Evolutionary conservation across 306 rosid species (phyloP), one percentile per base, ranked within the genome.

Genomic region (Leucaena leucocephala): DNA sequence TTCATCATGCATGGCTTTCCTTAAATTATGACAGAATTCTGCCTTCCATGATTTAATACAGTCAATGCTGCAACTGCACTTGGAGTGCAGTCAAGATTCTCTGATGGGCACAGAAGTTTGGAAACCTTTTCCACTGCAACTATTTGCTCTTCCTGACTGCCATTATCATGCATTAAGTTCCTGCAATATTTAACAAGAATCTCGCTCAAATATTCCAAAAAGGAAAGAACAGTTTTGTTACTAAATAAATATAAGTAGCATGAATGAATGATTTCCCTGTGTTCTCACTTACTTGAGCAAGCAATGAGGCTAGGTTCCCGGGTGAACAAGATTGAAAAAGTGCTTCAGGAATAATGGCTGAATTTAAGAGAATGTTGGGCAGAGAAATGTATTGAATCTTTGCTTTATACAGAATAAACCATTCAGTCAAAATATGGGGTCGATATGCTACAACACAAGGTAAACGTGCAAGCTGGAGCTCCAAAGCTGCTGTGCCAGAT

Each of bases 371-470:
- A 84, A 92, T 90, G 85, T 95, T 92, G 70, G 98, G 96, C 61
- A 92, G 97, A 57, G 98, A 92, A 57, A 92, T 86, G 82, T 87
- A 85, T 35, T 82, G 84, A 76, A 90, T 85, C 88, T 92, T 95
- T 0, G 96, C 91, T 64, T 86, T 90, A 72, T 78, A 84, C 44
- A 63, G 85, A 79, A 95, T 81, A 40, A 87, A 71, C 97, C 90
- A 91, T 85, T 92, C 97, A 0, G 97, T 94, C 84, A 94, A 80
- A 74, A 92, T 84, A 86, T 92, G 92, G 40, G 98, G 97, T 81
- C 95, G 88, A 79, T 92, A 94, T 35, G 92, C 95, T 38, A 94
- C 91, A 42, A 91, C 84, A 69, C 97, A 94, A 15, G 98, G 98
- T 74, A 87, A 74, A 50, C 92, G 88, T 46, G 97, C 95, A 85